A percentile compares a stretch with the other conserved stretches of the same genome.
These are phyloP conservation scores for Rosa multiflora DNA, from an alignment of 306 rosid genomes.

Conservation along the genomic window DNA sequence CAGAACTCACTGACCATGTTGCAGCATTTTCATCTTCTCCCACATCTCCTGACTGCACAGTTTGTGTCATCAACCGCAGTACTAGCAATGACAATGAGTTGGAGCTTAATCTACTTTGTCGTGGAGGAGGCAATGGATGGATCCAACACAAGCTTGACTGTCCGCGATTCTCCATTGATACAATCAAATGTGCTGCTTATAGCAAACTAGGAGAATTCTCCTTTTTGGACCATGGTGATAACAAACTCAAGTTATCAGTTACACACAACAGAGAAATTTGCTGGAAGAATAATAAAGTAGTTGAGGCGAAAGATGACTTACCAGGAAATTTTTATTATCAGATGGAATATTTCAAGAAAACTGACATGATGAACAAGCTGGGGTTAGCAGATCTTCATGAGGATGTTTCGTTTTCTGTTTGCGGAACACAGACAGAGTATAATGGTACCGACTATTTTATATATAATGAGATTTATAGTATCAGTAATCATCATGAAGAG, in stretches of 20 bases:
- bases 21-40: constrained; percentile 37
- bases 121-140: constrained; percentile 12
- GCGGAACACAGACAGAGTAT: constrained; percentile 2
- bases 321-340: neutral
- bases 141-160: neutral
- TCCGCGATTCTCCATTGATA: neutral
- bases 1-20: constrained; percentile 9
- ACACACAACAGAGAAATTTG: neutral
- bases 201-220: neutral
- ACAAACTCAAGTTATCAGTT: neutral
- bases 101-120: neutral
- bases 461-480: neutral
- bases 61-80: constrained; percentile 5
- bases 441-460: neutral
- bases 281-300: neutral
- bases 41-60: constrained; percentile 20
- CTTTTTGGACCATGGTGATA: neutral
- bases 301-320: too few species aligned
- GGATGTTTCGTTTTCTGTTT: neutral
- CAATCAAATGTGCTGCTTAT: neutral
- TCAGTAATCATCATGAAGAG: neutral
- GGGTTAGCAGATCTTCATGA: neutral
- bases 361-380: neutral
- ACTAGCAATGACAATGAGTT: neutral
- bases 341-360: neutral